A percentile compares a stretch with the other conserved stretches of the same genome.
Conservation (phyloP, 2,329 filamentous ascomycete genomes). For the Epichloe uncinata region DNA sequence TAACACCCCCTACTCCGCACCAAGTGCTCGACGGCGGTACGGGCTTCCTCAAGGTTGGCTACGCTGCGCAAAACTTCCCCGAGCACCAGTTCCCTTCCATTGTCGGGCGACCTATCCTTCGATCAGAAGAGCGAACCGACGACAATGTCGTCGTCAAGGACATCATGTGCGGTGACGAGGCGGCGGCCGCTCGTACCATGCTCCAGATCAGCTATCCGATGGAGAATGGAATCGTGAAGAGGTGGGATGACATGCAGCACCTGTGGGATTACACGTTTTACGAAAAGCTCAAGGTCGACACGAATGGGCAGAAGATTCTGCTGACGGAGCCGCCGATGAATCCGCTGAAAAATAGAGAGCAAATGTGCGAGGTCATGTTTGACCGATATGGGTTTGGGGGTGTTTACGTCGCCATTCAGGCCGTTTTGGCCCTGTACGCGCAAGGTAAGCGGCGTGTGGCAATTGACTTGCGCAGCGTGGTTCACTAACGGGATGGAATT, state of each 20-base stretch:
- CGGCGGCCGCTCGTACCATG: constrained; percentile 89
- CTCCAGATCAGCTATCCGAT: constrained; percentile 98
- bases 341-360: constrained; percentile 87
- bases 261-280: constrained; percentile 98
- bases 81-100: constrained; percentile 98
- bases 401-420: constrained; percentile 96
- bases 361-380: constrained; percentile 99
- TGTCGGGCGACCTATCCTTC: constrained; percentile 91
- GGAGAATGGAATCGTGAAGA: constrained; percentile 99
- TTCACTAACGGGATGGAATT: background rate
- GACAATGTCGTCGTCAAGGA: constrained; percentile 68
- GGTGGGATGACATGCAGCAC: constrained; percentile 99
- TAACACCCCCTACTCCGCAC: constrained; percentile 1
- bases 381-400: constrained; percentile 93
- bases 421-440: constrained; percentile 88
- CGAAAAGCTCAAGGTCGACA: constrained; percentile 91
- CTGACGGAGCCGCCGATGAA: constrained; percentile 97
- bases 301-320: constrained; percentile 87
- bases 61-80: constrained; percentile 98
- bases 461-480: background rate
- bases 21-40: constrained; percentile 99
- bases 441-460: constrained; percentile 49
- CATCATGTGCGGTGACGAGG: constrained; percentile 99
- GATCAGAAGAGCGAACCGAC: constrained; percentile 71
- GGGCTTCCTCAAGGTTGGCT: constrained; percentile 98